Percentiles rank a stretch among this genome's conserved stretches.
These are phyloP conservation scores for Eleusine coracana DNA, from an alignment of 176 grass and related monocot species.

Conservation along the genomic window DNA sequence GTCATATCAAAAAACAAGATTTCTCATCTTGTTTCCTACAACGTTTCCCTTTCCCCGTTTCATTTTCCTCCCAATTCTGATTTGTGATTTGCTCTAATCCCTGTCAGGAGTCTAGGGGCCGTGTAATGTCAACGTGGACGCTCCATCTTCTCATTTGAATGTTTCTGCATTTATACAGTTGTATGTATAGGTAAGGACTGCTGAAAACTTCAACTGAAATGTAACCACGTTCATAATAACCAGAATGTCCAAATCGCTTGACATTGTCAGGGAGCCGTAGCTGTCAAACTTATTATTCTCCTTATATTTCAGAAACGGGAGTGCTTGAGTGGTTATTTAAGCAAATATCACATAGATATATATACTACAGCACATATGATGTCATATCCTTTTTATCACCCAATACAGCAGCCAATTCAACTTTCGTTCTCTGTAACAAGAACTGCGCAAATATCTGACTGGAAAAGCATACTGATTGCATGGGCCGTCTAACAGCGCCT, in stretches of 20 bases:
- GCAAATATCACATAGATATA: not conserved
- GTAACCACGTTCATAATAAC: not conserved
- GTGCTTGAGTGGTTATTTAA: not conserved
- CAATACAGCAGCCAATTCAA: not conserved
- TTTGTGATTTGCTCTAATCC: conserved; percentile 25
- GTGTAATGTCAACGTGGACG: conserved; percentile 34
- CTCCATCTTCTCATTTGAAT: conserved; percentile 41
- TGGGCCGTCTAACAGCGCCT: not conserved
- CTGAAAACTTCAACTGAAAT: conserved; percentile 10
- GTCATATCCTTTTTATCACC: not conserved
- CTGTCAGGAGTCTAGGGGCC: conserved; percentile 25
- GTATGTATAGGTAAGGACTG: conserved; percentile 6
- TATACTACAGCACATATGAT: not conserved
- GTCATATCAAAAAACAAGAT: conserved; percentile 29
- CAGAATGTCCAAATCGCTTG: not conserved
- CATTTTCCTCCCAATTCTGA: not conserved
- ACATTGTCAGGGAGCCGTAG: conserved; percentile 19
- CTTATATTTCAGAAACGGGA: not conserved
- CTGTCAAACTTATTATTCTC: conserved; percentile 35
- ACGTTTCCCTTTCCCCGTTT: not conserved
- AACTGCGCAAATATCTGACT: not conserved
- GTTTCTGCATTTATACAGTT: not conserved
- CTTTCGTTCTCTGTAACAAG: not conserved
- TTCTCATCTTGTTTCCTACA: conserved; percentile 38
- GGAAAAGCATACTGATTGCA: not conserved